Evolutionary conservation across 345 rosid species (phyloP), one percentile per base, ranked within the genome.

Genomic region (Moricandia arvensis): DNA sequence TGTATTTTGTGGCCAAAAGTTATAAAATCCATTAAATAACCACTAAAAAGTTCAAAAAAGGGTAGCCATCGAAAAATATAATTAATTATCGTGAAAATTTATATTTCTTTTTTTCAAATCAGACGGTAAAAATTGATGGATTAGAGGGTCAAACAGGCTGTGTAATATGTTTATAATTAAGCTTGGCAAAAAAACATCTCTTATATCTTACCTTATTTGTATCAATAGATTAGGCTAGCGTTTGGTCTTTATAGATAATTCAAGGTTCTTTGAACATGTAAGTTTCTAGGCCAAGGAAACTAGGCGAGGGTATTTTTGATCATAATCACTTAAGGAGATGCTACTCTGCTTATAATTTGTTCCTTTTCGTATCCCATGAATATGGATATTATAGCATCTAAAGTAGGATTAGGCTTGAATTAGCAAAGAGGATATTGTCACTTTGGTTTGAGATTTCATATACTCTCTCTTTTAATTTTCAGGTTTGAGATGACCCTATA

Each of bases 401-500:
- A n/a, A n/a, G n/a, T n/a, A n/a, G n/a, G n/a, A n/a, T n/a, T n/a
- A n/a, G n/a, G n/a, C n/a, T n/a, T n/a, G n/a, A n/a, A n/a, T n/a
- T n/a, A n/a, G n/a, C n/a, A n/a, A n/a, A n/a, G n/a, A n/a, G n/a
- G n/a, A n/a, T n/a, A n/a, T n/a, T n/a, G n/a, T n/a, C n/a, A n/a
- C n/a, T n/a, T n/a, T n/a, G n/a, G 68, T n/a, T 29, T 70, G 9
- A 12, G 2, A 0, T 51, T 43, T 15, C 31, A 37, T 53, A 41
- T 10, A 0, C 65, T 59, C 0, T 7, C 43, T 41, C 53, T 53
- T 29, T n/a, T n/a, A n/a, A 58, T 30, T 12, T 0, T 72, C 84
- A 96, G 98, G 88, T 96, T 96, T 3, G 99, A 96, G 80, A 93
- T 96, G 97, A n/a, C 97, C 99, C 3, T 96, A 80, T 83, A 24